A percentile compares a stretch with the other conserved stretches of the same genome.
Conservation (phyloP, 2,329 filamentous ascomycete genomes). For the Colletotrichum trifolii region DNA sequence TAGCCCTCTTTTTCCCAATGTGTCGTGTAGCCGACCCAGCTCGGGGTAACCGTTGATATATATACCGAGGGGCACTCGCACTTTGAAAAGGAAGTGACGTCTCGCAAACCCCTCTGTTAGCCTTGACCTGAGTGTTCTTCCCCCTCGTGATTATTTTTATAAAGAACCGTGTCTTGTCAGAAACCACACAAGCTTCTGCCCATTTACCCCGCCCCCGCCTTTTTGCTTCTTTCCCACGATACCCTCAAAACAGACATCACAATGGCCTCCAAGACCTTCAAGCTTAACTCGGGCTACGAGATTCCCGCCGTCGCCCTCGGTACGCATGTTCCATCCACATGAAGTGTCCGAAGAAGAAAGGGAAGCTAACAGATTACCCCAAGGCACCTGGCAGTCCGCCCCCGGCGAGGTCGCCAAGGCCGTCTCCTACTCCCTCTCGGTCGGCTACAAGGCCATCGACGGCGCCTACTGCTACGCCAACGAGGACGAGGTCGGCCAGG, state of each 20-base stretch:
- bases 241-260: neutral
- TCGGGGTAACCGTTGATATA: conserved; percentile 18
- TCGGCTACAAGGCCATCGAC: conserved; percentile 72
- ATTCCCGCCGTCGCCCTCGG: conserved; percentile 74
- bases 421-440: conserved; percentile 67
- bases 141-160: neutral
- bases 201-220: conserved; percentile 33
- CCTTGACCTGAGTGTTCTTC: neutral
- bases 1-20: neutral
- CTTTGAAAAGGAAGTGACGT: conserved; percentile 6
- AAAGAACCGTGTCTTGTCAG: neutral
- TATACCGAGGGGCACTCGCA: conserved; percentile 21
- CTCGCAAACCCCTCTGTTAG: neutral
- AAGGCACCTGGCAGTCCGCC: conserved; percentile 74
- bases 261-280: conserved; percentile 69
- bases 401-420: conserved; percentile 68
- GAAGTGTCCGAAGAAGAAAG: neutral
- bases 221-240: neutral
- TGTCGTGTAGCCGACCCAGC: conserved; percentile 5
- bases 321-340: conserved; percentile 44
- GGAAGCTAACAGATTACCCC: conserved; percentile 27
- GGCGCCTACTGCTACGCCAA: conserved; percentile 83
- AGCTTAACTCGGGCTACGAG: conserved; percentile 71
- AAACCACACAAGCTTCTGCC: neutral
- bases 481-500: conserved; percentile 84